Percentiles rank a stretch among this genome's conserved stretches.
Evolutionary conservation across 192 early-diverging fungal genomes (phyloP).

Genomic region (Physocladia obscura): DNA sequence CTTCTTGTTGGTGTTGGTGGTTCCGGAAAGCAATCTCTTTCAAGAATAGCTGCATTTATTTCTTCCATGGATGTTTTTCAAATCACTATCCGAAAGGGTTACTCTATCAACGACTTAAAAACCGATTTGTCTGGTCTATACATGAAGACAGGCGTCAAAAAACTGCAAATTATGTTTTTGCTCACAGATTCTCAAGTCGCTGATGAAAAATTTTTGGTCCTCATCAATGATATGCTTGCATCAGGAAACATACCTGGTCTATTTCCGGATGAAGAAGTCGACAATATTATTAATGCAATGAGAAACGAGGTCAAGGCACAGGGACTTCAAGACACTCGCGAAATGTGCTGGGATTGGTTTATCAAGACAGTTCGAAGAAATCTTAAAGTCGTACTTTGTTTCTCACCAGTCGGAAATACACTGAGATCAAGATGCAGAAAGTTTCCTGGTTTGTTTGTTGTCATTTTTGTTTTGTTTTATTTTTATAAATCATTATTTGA

Average conservation of each 20-base stretch:
- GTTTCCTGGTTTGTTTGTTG: slow-evolving; percentile 66
- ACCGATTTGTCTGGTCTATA: slow-evolving; percentile 56
- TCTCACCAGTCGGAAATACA: slow-evolving; percentile 66
- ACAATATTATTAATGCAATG: slow-evolving; percentile 64
- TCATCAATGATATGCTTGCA: slow-evolving; percentile 66
- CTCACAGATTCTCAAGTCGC: slow-evolving; percentile 65
- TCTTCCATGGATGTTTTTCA: slow-evolving; percentile 70
- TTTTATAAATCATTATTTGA: too few relatives aligned
- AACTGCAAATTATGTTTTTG: slow-evolving; percentile 63
- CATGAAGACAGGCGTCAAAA: slow-evolving; percentile 62
- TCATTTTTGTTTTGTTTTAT: slow-evolving; percentile 35
- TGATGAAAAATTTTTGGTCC: slow-evolving; percentile 65
- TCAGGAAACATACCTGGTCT: slow-evolving; percentile 67
- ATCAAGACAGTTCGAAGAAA: slow-evolving; percentile 56
- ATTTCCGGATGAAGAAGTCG: slow-evolving; percentile 71
- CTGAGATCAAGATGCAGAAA: slow-evolving; percentile 59
- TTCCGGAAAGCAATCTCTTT: slow-evolving; percentile 60
- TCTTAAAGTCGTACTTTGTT: slow-evolving; percentile 64
- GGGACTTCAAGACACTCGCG: slow-evolving; percentile 61
- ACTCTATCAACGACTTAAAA: slow-evolving; percentile 57
- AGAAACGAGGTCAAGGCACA: slow-evolving; percentile 61
- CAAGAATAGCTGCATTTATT: slow-evolving; percentile 63
- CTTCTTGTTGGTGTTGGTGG: slow-evolving; percentile 67
- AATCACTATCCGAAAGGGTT: slow-evolving; percentile 65
- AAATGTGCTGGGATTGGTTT: slow-evolving; percentile 69